Evolutionary conservation across 148 eudicot genomes (phyloP).

Genomic region (Nepenthes mirabilis): DNA sequence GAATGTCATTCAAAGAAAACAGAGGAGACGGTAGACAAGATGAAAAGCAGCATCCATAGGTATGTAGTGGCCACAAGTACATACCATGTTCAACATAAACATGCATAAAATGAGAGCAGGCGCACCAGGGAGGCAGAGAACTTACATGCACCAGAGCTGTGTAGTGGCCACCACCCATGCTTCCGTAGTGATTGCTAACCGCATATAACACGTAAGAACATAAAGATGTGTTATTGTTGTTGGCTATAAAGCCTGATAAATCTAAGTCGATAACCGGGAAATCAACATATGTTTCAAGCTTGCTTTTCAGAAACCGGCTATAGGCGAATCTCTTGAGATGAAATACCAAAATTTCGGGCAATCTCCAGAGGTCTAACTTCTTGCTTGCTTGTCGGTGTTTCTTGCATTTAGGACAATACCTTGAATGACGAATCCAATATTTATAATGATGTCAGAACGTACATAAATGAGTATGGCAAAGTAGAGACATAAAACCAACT

Average conservation of each 20-base stretch:
- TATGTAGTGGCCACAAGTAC: not conserved
- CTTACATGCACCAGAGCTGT: slow-evolving; percentile 75
- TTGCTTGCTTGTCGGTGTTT: slow-evolving; percentile 67
- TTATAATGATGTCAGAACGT: not conserved
- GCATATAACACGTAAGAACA: slow-evolving; percentile 55
- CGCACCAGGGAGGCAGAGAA: not conserved
- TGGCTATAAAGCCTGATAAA: slow-evolving; percentile 36
- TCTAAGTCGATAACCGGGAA: slow-evolving; percentile 69
- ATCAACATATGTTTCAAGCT: slow-evolving; percentile 76
- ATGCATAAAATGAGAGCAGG: not conserved
- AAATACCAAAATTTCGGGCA: slow-evolving; percentile 75
- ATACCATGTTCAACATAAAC: not conserved
- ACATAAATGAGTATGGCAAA: no score
- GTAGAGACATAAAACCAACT: slow-evolving; percentile 6
- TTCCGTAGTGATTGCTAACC: slow-evolving; percentile 68
- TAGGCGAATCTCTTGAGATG: slow-evolving; percentile 84
- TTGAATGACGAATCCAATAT: slow-evolving; percentile 6
- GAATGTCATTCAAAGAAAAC: not conserved
- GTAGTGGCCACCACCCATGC: slow-evolving; percentile 80
- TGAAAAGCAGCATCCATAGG: no score
- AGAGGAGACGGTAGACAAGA: no score
- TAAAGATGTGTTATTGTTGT: slow-evolving; percentile 20
- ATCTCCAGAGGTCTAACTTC: slow-evolving; percentile 86
- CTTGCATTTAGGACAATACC: slow-evolving; percentile 84
- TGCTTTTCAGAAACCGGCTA: slow-evolving; percentile 44